Conservation (phyloP, 148 eudicot genomes). For the Vaccinium vitisidaea region DNA sequence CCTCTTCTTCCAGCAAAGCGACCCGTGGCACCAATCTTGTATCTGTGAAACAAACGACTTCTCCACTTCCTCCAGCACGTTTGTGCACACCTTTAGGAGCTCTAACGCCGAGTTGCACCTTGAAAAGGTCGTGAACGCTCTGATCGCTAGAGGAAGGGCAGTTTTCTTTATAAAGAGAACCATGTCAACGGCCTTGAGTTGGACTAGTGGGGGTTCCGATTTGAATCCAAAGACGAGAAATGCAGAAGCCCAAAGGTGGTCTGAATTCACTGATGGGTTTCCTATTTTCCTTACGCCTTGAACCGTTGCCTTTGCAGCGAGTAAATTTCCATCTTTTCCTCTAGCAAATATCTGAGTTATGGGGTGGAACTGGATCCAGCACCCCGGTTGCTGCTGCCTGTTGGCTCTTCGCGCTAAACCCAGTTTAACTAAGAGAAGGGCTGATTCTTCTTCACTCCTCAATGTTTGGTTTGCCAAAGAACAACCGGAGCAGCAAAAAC, state of each 20-base stretch:
- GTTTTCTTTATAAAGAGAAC: slow-evolving; percentile 68
- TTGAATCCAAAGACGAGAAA: slow-evolving; percentile 86
- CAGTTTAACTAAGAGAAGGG: slow-evolving; percentile 59
- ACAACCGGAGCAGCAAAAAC: slow-evolving; percentile 48
- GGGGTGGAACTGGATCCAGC: slow-evolving; percentile 71
- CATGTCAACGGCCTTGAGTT: slow-evolving; percentile 67
- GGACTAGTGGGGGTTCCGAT: slow-evolving; percentile 70
- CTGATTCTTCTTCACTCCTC: slow-evolving; percentile 69
- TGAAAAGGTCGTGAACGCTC: slow-evolving; percentile 67
- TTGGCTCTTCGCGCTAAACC: slow-evolving; percentile 66
- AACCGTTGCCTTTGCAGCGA: slow-evolving; percentile 58
- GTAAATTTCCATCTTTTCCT: slow-evolving; percentile 34
- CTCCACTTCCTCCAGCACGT: slow-evolving; percentile 80
- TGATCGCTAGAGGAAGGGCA: slow-evolving; percentile 69
- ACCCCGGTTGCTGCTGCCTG: slow-evolving; percentile 52
- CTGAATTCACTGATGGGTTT: slow-evolving; percentile 44
- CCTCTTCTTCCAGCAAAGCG: slow-evolving; percentile 77
- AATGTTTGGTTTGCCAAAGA: slow-evolving; percentile 42
- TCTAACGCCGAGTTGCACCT: slow-evolving; percentile 78
- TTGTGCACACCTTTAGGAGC: slow-evolving; percentile 74
- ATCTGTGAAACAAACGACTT: slow-evolving; percentile 77
- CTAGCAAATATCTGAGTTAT: slow-evolving; percentile 49
- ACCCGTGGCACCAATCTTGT: slow-evolving; percentile 75
- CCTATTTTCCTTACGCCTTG: slow-evolving; percentile 57
- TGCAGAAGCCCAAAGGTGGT: slow-evolving; percentile 88